phyloP scores from a whole-genome alignment of 2,329 filamentous ascomycete genomes.

The Fusarium udum region DNA sequence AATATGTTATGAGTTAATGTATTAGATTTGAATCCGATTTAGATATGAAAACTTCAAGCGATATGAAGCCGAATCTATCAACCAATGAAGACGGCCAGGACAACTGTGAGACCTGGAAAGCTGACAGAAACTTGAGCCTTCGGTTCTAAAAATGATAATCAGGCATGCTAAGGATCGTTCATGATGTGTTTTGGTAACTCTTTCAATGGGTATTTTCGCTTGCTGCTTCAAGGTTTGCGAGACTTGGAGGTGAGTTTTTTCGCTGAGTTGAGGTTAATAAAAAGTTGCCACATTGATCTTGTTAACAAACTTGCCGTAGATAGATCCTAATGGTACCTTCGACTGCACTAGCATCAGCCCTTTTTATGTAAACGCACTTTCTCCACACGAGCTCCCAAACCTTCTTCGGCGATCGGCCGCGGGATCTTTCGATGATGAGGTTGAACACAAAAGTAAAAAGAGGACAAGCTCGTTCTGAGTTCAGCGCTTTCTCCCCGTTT shows the following conservation, averaged over 20 bases:
- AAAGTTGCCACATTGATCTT: neutral
- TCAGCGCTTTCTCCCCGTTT: conserved; percentile 9
- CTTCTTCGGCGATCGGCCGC: conserved; percentile 21
- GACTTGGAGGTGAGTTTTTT: neutral
- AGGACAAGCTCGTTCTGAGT: neutral
- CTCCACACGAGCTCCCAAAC: conserved; percentile 8
- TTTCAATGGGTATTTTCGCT: neutral
- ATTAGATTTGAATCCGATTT: neutral
- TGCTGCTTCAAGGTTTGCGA: neutral
- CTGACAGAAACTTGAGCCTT: neutral
- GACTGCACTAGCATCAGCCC: conserved; percentile 16
- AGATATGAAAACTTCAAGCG: neutral
- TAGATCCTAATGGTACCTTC: neutral
- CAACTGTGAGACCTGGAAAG: neutral
- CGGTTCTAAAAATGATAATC: neutral
- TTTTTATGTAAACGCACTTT: neutral
- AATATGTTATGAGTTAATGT: neutral
- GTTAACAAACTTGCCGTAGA: neutral
- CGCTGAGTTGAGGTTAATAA: neutral
- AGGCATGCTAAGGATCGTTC: neutral
- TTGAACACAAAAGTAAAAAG: conserved; percentile 10
- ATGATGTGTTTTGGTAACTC: neutral
- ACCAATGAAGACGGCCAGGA: neutral
- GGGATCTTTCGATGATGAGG: conserved; percentile 30
- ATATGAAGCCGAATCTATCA: neutral